Base-by-base conservation (phyloP, 2,329 filamentous ascomycete species). In the Epichloe coenophiala region DNA sequence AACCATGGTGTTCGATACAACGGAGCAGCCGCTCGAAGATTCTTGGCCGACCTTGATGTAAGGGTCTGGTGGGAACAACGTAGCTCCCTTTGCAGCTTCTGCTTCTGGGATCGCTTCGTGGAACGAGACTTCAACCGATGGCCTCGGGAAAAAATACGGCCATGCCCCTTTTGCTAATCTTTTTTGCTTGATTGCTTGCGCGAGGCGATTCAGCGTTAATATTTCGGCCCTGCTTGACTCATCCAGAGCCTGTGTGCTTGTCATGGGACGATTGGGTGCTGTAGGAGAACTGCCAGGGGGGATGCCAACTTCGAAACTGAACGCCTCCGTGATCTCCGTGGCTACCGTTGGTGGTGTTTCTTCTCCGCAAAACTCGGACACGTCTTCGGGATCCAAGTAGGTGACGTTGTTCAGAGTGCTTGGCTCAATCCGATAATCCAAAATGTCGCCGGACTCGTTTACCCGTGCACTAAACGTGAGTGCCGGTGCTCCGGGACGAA, bases 381-480 rank as follows among this genome's bases (percentile, higher is more conserved):
- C 70, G 47, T 76, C 70, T 15, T 68, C 64, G 5, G 76, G 74
- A 15, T 77, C 77, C 51, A 84, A 69, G 55, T 74, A 80, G 9
- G 77, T 62, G n/a, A 84, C 74, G 31, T 77, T 69, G 17, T 65
- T 61, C n/a, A 84, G 60, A 11, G 59, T 68, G 5, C 74, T 76
- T 2, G 80, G 72, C 27, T 74, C 71, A 45, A 85, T 68, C 43
- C 71, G 74, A 57, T 71, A 68, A 8, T 80, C 74, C 7, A 81
- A 62, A 3, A 84, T 58, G 5, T 72, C 64, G 6, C 81, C 81
- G 1, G 66, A 60, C 13, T 68, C 61, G 55, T 78, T 73, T 21
- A 85, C 68, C 47, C 71, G 73, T 5, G 77, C 74, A 54, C 80
- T 84, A 58, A 84, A 83, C 0, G 81, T 84, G 45, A 85, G 68